Evolutionary conservation across 1,139 yeast genomes (phyloP).

Genomic region (Debaryomycetaceae sp.): DNA sequence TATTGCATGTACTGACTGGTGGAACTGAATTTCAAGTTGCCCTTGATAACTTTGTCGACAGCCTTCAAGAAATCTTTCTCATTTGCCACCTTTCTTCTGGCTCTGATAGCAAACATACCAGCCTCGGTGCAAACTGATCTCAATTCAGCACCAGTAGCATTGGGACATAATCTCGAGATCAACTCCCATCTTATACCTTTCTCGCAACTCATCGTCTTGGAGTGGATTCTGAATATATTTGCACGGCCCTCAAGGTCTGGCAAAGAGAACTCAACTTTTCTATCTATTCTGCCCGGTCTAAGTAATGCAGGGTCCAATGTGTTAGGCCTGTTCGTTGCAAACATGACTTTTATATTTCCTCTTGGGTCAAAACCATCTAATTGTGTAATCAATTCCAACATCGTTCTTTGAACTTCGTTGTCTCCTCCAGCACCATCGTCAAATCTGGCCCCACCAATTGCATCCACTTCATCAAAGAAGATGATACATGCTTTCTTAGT

Average conservation of each 20-base stretch:
- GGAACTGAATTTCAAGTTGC: slow-evolving; percentile 95
- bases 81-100: slow-evolving; percentile 95
- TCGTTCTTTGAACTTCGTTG: slow-evolving; percentile 97
- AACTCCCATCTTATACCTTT: slow-evolving; percentile 98
- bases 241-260: slow-evolving; percentile 98
- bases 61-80: slow-evolving; percentile 97
- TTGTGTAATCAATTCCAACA: slow-evolving; percentile 96
- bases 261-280: slow-evolving; percentile 93
- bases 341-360: slow-evolving; percentile 98
- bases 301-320: slow-evolving; percentile 96
- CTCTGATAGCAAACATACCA: slow-evolving; percentile 98
- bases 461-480: slow-evolving; percentile 95
- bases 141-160: slow-evolving; percentile 97
- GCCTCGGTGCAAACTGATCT: slow-evolving; percentile 97
- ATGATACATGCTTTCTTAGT: slow-evolving; percentile 96
- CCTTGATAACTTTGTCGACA: slow-evolving; percentile 96
- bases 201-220: slow-evolving; percentile 96
- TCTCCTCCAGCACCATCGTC: slow-evolving; percentile 99
- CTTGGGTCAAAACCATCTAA: slow-evolving; percentile 97
- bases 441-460: slow-evolving; percentile 97
- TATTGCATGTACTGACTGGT: slow-evolving; percentile 98
- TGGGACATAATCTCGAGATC: slow-evolving; percentile 94
- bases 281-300: slow-evolving; percentile 97
- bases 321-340: slow-evolving; percentile 97
- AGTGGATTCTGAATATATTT: slow-evolving; percentile 92